These are phyloP conservation scores for Saxispiralis lemnorum DNA, from an alignment of 495 filamentous ascomycete genomes.

Conservation along the genomic window DNA sequence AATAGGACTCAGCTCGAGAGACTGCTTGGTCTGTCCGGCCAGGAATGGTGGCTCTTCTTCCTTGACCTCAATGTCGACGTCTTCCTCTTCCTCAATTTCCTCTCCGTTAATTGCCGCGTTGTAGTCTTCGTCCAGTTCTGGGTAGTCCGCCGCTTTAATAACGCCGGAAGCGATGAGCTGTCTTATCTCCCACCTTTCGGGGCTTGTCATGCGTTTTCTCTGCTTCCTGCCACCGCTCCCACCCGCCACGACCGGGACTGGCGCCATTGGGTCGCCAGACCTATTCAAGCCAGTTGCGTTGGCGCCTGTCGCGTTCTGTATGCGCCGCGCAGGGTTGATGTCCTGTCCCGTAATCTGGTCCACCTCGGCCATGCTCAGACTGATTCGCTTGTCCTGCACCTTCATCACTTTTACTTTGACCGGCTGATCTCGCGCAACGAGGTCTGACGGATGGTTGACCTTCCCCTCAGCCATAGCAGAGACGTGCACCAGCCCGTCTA, in stretches of 20 bases:
- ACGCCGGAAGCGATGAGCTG: slow-evolving; percentile 91
- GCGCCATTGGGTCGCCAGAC: slow-evolving; percentile 25
- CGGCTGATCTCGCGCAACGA: slow-evolving; percentile 60
- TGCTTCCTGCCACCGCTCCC: slow-evolving; percentile 37
- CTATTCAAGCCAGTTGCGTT: slow-evolving; percentile 72
- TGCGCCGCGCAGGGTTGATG: slow-evolving; percentile 56
- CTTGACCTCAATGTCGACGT: slow-evolving; percentile 88
- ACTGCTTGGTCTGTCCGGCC: slow-evolving; percentile 89
- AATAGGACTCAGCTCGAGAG: slow-evolving; percentile 83
- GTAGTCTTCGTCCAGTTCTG: slow-evolving; percentile 88
- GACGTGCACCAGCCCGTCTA: slow-evolving; percentile 90
- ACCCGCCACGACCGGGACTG: slow-evolving; percentile 51
- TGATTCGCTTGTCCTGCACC: slow-evolving; percentile 61
- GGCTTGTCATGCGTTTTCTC: slow-evolving; percentile 86
- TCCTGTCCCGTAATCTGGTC: slow-evolving; percentile 83
- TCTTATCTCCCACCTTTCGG: slow-evolving; percentile 91
- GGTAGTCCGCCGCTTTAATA: slow-evolving; percentile 77
- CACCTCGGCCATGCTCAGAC: slow-evolving; percentile 91
- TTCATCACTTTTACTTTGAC: slow-evolving; percentile 90
- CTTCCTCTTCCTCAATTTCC: slow-evolving; percentile 85
- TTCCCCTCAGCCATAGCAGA: slow-evolving; percentile 77
- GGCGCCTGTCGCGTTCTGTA: slow-evolving; percentile 60
- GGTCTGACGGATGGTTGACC: slow-evolving; percentile 80
- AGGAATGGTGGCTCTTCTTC: slow-evolving; percentile 96
- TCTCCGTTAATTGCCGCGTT: slow-evolving; percentile 71